A percentile compares a stretch with the other conserved stretches of the same genome.
Conservation (phyloP, 352 stramenopile genomes). For the Globisporangium megalacanthum region DNA sequence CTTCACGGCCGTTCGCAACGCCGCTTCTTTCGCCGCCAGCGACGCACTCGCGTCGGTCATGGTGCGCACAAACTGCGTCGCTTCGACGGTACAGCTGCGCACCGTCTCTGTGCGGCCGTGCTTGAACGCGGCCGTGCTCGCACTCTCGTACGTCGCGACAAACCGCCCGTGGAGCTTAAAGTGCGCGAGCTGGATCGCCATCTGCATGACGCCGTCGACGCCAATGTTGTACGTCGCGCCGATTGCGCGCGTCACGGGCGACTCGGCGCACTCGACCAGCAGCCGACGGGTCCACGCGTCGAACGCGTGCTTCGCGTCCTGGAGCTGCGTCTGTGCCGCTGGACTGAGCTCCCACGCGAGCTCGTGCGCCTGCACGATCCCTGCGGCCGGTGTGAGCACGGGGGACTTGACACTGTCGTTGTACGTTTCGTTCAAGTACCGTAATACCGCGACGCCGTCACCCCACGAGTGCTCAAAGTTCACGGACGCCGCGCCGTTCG, state of each 20-base stretch:
- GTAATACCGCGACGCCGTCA: conserved; percentile 83
- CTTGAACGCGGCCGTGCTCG: conserved; percentile 89
- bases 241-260: conserved; percentile 60
- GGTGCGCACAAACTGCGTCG: conserved; percentile 58
- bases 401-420: conserved; percentile 70
- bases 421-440: conserved; percentile 89
- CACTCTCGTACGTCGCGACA: conserved; percentile 85
- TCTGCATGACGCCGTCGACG: conserved; percentile 89
- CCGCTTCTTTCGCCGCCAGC: conserved; percentile 48
- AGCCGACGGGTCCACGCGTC: conserved; percentile 57
- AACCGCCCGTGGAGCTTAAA: conserved; percentile 79
- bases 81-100: conserved; percentile 85
- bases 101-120: conserved; percentile 89
- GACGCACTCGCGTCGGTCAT: conserved; percentile 61
- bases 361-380: conserved; percentile 22
- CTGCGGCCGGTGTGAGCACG: conserved; percentile 35
- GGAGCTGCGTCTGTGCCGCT: conserved; percentile 53
- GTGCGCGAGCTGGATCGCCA: conserved; percentile 88
- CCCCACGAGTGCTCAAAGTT: conserved; percentile 92
- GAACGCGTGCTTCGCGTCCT: conserved; percentile 67
- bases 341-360: conserved; percentile 59
- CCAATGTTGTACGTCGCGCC: conserved; percentile 68
- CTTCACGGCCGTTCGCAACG: conserved; percentile 68
- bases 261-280: conserved; percentile 69
- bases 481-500: conserved; percentile 75